Base-by-base conservation (phyloP, 2,329 filamentous ascomycete genomes). In the Diaporthe vaccinii region DNA sequence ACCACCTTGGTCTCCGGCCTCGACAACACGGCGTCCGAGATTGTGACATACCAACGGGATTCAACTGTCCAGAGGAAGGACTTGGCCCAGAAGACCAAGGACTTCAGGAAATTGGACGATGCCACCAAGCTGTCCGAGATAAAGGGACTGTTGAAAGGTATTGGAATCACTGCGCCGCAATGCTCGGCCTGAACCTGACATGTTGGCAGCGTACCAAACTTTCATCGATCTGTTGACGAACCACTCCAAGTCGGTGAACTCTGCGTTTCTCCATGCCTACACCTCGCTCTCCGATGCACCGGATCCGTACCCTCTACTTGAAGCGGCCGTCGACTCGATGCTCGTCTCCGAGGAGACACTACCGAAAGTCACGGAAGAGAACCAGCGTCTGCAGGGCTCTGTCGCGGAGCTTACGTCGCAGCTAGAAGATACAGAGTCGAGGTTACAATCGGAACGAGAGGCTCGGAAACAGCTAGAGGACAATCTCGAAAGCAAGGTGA, bases 61-160 rank as follows among this genome's bases (percentile, higher is more conserved):
- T 95, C 96, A n/a, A 93, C 98, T 6, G 93, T 98, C 0, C 96
- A 99, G 83, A 91, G 97, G 72, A 99, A 99, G 83, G 97, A 99
- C 76, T 88, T 99, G 28, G 97, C 97, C n/a, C 96, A 98, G 82
- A 98, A 98, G 88, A 99, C 97, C 0, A 99, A 99, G 82, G 96
- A 98, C 80, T 99, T 98, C 80, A 90, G 96, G 76, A 98, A 98
- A 84, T 89, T 98, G 15, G 96, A 98, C 80, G 95, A 99, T 87
- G 87, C 93, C 15, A 91, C 91, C 74, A 99, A 98, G 84, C 86
- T 99, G 72, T 88, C 89, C 7, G 97, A 99, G 84, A 92, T 98
- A 86, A 99, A 98, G 85, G 91, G 91, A 53, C 86, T 99, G 69
- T 86, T 99, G 75, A 98, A 98, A 88, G 93, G 95, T 95, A 82